These are phyloP conservation scores for Phytopythium litorale DNA, from an alignment of 352 stramenopile species.

Conservation along the genomic window DNA sequence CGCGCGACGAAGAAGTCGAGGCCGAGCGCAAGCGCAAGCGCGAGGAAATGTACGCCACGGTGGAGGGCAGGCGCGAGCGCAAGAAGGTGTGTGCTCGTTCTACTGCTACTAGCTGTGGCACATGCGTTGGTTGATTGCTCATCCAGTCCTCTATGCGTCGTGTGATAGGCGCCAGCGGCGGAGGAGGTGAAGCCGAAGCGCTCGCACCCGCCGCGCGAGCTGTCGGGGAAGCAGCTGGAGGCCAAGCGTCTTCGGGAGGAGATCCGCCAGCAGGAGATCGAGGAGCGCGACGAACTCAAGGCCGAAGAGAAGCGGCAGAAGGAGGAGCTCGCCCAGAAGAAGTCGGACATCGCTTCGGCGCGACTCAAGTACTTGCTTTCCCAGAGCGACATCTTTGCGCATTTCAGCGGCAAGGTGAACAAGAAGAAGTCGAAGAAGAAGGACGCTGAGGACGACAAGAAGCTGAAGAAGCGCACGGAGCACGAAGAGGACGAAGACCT, in stretches of 20 bases:
- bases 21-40: constrained; percentile 66
- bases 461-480: constrained; percentile 88
- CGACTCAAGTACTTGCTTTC: constrained; percentile 93
- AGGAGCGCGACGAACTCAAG: constrained; percentile 70
- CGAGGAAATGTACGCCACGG: constrained; percentile 57
- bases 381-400: constrained; percentile 97
- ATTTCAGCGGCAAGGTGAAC: constrained; percentile 92
- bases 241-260: constrained; percentile 66
- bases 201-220: constrained; percentile 32
- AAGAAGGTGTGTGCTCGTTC: constrained; percentile 36
- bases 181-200: constrained; percentile 43
- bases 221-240: constrained; percentile 65
- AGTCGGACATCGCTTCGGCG: constrained; percentile 75
- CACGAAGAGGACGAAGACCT: constrained; percentile 78
- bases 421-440: constrained; percentile 74
- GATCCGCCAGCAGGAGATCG: constrained; percentile 65
- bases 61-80: constrained; percentile 82
- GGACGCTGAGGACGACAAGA: constrained; percentile 30
- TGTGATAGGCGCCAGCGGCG: constrained; percentile 20
- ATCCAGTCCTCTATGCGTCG: background rate
- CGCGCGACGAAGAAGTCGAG: constrained; percentile 72
- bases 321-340: constrained; percentile 70
- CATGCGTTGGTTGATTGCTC: background rate
- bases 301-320: constrained; percentile 79
- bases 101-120: background rate